Conservation (phyloP, 1,139 yeast genomes). For the Saccharomyces hybrid region DNA sequence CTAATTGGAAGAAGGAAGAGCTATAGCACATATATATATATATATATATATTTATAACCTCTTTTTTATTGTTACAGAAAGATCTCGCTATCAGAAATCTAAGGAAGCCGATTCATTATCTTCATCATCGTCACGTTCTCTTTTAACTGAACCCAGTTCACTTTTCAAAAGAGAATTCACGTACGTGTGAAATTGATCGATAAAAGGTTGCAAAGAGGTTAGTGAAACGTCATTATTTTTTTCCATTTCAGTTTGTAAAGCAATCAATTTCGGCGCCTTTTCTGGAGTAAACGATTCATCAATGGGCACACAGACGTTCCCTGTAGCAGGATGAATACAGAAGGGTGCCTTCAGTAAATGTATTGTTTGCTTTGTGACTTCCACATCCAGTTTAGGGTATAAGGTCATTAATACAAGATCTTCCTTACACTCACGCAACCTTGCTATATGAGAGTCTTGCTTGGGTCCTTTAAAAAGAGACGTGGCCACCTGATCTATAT, state of each 20-base stretch:
- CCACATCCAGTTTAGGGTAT: slow-evolving; percentile 89
- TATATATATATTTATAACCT: not conserved
- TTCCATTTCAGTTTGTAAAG: slow-evolving; percentile 40
- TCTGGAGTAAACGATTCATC: slow-evolving; percentile 61
- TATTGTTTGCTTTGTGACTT: slow-evolving; percentile 81
- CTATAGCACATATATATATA: not conserved
- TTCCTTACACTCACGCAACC: slow-evolving; percentile 61
- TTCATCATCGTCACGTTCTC: slow-evolving; percentile 39
- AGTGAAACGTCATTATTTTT: slow-evolving; percentile 46
- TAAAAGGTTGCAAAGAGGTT: slow-evolving; percentile 67
- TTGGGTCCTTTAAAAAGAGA: slow-evolving; percentile 37
- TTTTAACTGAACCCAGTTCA: slow-evolving; percentile 41
- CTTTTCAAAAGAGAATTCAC: slow-evolving; percentile 51
- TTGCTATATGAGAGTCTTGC: slow-evolving; percentile 20
- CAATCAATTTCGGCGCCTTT: slow-evolving; percentile 67
- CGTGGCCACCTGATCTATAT: slow-evolving; percentile 48
- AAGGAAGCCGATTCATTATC: not conserved
- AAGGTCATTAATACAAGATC: slow-evolving; percentile 72
- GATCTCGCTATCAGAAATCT: not conserved
- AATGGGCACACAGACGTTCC: slow-evolving; percentile 93
- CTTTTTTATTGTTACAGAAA: not conserved
- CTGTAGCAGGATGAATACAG: slow-evolving; percentile 95
- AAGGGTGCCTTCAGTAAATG: slow-evolving; percentile 97
- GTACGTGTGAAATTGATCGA: slow-evolving; percentile 59
- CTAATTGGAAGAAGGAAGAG: not conserved